Evolutionary conservation across 805 yeast species (phyloP).

Genomic region (Ogataea sp.): DNA sequence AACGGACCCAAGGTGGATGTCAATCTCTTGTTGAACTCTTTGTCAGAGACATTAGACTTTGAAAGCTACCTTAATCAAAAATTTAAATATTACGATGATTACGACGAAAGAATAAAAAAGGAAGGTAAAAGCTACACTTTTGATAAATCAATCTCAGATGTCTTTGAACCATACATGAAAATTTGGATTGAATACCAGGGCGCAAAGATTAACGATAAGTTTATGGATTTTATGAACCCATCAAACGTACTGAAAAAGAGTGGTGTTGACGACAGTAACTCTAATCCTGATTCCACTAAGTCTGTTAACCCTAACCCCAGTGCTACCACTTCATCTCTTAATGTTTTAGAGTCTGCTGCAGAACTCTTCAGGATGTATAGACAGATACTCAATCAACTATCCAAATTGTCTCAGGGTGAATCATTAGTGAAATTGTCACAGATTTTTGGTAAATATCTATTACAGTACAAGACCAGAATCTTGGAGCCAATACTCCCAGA

Average conservation of each 20-base stretch:
- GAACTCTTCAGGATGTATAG: slow-evolving; percentile 78
- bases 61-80: slow-evolving; percentile 64
- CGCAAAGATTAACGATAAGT: slow-evolving; percentile 46
- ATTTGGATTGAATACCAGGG: slow-evolving; percentile 89
- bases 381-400: slow-evolving; percentile 60
- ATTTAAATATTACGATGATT: slow-evolving; percentile 40
- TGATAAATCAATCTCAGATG: slow-evolving; percentile 42
- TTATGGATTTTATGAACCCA: slow-evolving; percentile 55
- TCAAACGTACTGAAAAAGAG: slow-evolving; percentile 39
- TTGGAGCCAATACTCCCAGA: slow-evolving; percentile 43
- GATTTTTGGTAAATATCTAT: slow-evolving; percentile 60
- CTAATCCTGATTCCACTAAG: not conserved
- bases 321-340: slow-evolving; percentile 30
- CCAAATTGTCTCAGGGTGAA: slow-evolving; percentile 47
- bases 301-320: slow-evolving; percentile 21
- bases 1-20: slow-evolving; percentile 38
- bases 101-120: slow-evolving; percentile 19
- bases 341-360: slow-evolving; percentile 79
- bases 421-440: slow-evolving; percentile 42
- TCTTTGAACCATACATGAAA: slow-evolving; percentile 78
- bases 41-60: slow-evolving; percentile 76
- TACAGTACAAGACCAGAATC: slow-evolving; percentile 46
- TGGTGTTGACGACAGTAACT: slow-evolving; percentile 22
- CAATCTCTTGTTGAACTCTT: slow-evolving; percentile 55
- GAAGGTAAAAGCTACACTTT: slow-evolving; percentile 19